Evolutionary conservation across 2,329 filamentous ascomycete species (phyloP), one percentile per base, ranked within the genome.

Genomic region (Monosporascus sp.): DNA sequence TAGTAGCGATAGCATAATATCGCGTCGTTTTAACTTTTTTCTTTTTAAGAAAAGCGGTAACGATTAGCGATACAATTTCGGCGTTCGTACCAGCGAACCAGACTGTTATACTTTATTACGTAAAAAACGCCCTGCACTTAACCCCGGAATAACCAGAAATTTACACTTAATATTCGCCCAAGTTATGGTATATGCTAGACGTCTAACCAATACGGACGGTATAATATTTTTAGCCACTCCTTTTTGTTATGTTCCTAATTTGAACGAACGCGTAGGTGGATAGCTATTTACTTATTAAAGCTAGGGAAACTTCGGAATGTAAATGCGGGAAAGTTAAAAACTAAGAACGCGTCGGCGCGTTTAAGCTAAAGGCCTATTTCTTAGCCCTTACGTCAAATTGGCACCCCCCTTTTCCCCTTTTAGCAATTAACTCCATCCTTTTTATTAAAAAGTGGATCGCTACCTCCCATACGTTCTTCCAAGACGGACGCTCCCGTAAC

Each of bases 191-290:
- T 11, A 63, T 56, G 4, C 62, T 61, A 2, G 48, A 56, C 46
- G 52, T 44, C 24, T 59, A 58, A 9, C 62, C 62, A 37, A 48
- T 37, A 11, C 52, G 58, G n/a, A 64, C 61, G 3, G 55, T 61
- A 22, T 65, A 63, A 51, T 56, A 62, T n/a, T 22, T 55, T 41
- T 49, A 20, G 8, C 37, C 40, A 24, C 26, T n/a, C 17, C 11
- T 48, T 24, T 48, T 48, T 6, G 46, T 22, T 24, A 48, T 48
- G n/a, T 47, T 18, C 40, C 40, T 26, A 26, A 6, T 26, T 6
- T 26, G 24, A 26, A 26, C 24, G 24, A 26, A 5, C 24, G 24
- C 24, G 24, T 26, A 6, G 24, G 24, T 26, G 24, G 5, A 26
- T 26, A 26, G 24, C 24, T 26, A 26, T 26, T 26, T 26, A 26